These are phyloP conservation scores for Artomyces pyxidatus DNA, from an alignment of 768 basidiomycete genomes.

Conservation along the genomic window DNA sequence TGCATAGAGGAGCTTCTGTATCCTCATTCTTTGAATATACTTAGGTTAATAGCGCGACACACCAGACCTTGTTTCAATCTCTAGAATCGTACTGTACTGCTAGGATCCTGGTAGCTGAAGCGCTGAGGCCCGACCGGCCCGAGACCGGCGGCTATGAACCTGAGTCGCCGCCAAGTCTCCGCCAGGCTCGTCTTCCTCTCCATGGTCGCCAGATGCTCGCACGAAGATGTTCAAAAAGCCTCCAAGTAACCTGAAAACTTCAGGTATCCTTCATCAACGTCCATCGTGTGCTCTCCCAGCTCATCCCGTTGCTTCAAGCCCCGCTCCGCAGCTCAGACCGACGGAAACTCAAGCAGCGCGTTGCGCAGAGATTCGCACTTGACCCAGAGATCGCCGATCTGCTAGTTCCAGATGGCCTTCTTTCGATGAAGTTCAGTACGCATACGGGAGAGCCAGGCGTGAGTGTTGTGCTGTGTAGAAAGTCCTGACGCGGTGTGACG, in stretches of 20 bases:
- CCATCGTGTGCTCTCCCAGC: not conserved
- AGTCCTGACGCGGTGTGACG: no score
- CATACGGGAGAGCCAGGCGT: constrained; percentile 63
- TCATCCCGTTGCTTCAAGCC: constrained; percentile 25
- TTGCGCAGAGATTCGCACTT: constrained; percentile 38
- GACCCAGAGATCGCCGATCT: constrained; percentile 53
- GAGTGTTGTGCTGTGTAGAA: no score
- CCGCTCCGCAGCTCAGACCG: constrained; percentile 69
- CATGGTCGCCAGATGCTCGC: not conserved
- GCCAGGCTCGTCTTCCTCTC: not conserved
- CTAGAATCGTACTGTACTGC: not conserved
- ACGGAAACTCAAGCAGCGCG: constrained; percentile 58
- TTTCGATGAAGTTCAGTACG: constrained; percentile 58
- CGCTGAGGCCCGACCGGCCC: not conserved
- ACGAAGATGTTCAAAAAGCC: constrained; percentile 78
- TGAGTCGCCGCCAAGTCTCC: not conserved
- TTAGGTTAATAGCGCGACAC: not conserved
- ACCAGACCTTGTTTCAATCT: not conserved
- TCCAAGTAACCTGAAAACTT: constrained; percentile 58
- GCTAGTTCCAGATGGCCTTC: constrained; percentile 68
- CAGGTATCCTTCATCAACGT: constrained; percentile 26
- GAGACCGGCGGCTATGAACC: no score
- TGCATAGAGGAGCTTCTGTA: no score
- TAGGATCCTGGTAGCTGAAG: no score
- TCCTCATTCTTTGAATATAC: no score